Base-by-base conservation (phyloP, 345 rosid genomes). In the Combretum micranthum region DNA sequence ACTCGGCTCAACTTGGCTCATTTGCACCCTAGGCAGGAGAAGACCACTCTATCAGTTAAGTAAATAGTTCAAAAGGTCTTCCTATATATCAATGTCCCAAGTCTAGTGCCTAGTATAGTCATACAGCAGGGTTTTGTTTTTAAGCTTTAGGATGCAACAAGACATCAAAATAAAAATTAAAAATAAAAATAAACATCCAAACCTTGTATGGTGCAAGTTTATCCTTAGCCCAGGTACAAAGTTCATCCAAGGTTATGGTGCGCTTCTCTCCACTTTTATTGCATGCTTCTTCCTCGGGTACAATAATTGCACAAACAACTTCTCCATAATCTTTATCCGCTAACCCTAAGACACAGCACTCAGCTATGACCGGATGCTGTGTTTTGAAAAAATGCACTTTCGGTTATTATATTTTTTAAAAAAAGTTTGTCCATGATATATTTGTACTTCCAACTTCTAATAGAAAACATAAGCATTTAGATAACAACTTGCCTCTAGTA, bases 191-290 rank as follows among this genome's bases (percentile, higher is more conserved):
- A 6, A 44, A 15, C 1, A 25, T 19, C 16, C 25, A 42, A 76
- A 89, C 99, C 97, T 93, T 93, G 84, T 89, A 89, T n/a, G 99
- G 95, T 21, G 99, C 96, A 57, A 93, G 96, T 72, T 81, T 93
- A 58, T 85, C 95, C 77, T 89, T 87, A 20, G 99, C 97, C 94
- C 88, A 87, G 53, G 72, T 53, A 50, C 83, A 48, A 9, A 89
- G 92, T 76, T 87, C 90, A 67, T 82, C 83, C 83, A 89, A 75
- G 68, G 79, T 85, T 49, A 93, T 55, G 18, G 80, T 75, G 56
- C 86, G 81, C 64, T 74, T 79, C 20, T 79, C 69, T 32, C 65
- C 80, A 20, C 55, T 59, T 60, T 69, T 77, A 65, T 56, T 76
- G 80, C 79, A 83, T 42, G 66, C 64, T 60, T 72, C 83, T 21